Conservation (phyloP, 805 yeast genomes). For the Barnettozyma populi region DNA sequence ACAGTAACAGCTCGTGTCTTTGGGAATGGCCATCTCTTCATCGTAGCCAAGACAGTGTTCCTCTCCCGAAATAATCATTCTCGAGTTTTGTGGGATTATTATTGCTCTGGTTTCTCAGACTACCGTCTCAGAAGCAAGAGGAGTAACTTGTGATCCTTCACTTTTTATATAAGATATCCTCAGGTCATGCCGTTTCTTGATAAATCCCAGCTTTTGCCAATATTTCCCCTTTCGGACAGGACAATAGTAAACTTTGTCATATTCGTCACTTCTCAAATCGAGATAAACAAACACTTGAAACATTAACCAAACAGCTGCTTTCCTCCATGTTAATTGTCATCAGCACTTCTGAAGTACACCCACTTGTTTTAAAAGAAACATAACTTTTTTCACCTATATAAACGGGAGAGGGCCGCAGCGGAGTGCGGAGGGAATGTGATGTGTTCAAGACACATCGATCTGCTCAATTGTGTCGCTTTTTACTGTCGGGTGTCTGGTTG, state of each 20-base stretch:
- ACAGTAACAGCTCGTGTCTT: slow-evolving; percentile 20
- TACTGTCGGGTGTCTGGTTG: background rate
- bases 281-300: background rate
- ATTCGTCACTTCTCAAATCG: background rate
- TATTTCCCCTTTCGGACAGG: slow-evolving; percentile 16
- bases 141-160: background rate
- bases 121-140: background rate
- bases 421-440: background rate
- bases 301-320: background rate
- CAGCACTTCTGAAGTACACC: background rate
- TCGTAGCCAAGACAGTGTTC: background rate
- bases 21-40: slow-evolving; percentile 4
- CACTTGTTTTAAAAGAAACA: background rate
- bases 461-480: slow-evolving; percentile 3
- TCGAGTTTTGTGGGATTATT: too few species aligned
- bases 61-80: background rate
- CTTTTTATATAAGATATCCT: background rate
- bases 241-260: slow-evolving; percentile 17
- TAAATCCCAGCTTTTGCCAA: background rate
- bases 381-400: background rate
- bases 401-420: too few species aligned
- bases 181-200: background rate
- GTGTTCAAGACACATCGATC: background rate
- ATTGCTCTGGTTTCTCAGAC: background rate
- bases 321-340: background rate